Conservation (phyloP, 495 filamentous ascomycete genomes). For the Penicillium samsonianum region DNA sequence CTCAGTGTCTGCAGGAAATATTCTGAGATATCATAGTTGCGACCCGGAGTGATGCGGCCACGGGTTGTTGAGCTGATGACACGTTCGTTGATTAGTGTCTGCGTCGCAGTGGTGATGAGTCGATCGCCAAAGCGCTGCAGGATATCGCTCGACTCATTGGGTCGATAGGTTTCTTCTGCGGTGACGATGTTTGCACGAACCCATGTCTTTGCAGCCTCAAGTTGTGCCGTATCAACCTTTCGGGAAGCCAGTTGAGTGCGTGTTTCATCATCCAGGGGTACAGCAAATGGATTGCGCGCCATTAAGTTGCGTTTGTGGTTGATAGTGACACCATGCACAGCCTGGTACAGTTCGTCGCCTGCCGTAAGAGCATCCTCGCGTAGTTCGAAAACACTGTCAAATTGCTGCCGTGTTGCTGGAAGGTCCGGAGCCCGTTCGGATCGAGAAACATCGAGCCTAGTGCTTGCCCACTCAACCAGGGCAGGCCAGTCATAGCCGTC, state of each 20-base stretch:
- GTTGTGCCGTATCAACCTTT: constrained; percentile 26
- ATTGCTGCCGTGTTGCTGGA: constrained; percentile 51
- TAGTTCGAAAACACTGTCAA: constrained; percentile 52
- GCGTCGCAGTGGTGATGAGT: constrained; percentile 56
- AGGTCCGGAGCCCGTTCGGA: constrained; percentile 48
- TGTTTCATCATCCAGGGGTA: constrained; percentile 25
- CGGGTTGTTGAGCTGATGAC: constrained; percentile 60
- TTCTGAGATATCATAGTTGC: constrained; percentile 60
- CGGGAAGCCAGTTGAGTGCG: not conserved
- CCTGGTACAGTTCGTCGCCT: constrained; percentile 46
- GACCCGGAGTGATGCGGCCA: constrained; percentile 52
- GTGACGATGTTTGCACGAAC: constrained; percentile 60
- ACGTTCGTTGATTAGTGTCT: constrained; percentile 58
- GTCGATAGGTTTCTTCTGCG: constrained; percentile 49
- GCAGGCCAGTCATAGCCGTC: constrained; percentile 73
- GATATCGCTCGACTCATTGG: constrained; percentile 42
- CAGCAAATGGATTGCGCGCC: constrained; percentile 41
- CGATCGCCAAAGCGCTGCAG: constrained; percentile 45
- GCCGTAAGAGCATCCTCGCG: constrained; percentile 41
- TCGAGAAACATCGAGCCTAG: constrained; percentile 48
- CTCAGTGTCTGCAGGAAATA: constrained; percentile 52
- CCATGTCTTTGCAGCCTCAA: constrained; percentile 59
- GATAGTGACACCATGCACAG: constrained; percentile 33
- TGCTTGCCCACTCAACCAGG: constrained; percentile 71
- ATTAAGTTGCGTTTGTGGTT: constrained; percentile 37